Conservation (phyloP, 306 rosid genomes). For the Neltuma alba region DNA sequence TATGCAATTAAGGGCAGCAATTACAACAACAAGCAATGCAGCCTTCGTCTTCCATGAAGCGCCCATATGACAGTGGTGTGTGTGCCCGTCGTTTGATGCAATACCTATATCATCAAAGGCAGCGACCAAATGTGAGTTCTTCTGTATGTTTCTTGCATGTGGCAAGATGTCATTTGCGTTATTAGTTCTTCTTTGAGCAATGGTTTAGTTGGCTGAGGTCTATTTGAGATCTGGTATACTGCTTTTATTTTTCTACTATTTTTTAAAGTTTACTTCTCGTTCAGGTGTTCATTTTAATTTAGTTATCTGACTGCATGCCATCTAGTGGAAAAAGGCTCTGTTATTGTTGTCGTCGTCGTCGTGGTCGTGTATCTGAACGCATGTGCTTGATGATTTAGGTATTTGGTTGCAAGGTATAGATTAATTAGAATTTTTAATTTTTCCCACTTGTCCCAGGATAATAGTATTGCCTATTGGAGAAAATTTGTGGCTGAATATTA, state of each 20-base stretch:
- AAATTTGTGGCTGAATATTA: constrained; percentile 95
- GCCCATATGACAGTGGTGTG: constrained; percentile 79
- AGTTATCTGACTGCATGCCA: no score
- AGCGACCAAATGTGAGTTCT: constrained; percentile 75
- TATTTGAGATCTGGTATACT: not conserved
- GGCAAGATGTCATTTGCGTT: not conserved
- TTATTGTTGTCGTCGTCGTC: no score
- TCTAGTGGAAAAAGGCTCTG: no score
- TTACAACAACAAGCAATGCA: constrained; percentile 80
- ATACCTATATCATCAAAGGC: constrained; percentile 90
- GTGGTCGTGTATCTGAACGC: no score
- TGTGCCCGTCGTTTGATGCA: constrained; percentile 98
- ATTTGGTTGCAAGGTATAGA: no score
- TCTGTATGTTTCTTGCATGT: constrained; percentile 21
- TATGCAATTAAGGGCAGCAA: constrained; percentile 82
- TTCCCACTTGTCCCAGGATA: constrained; percentile 63
- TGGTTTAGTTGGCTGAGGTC: not conserved
- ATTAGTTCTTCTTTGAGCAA: not conserved
- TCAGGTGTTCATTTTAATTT: not conserved
- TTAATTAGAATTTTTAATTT: not conserved
- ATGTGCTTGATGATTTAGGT: no score
- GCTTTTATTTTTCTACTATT: not conserved
- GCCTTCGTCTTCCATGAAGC: constrained; percentile 67
- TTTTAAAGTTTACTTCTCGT: not conserved
- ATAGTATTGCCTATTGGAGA: constrained; percentile 95